phyloP scores from a whole-genome alignment of 495 filamentous ascomycete species.

The Lasiosphaeria ovina region DNA sequence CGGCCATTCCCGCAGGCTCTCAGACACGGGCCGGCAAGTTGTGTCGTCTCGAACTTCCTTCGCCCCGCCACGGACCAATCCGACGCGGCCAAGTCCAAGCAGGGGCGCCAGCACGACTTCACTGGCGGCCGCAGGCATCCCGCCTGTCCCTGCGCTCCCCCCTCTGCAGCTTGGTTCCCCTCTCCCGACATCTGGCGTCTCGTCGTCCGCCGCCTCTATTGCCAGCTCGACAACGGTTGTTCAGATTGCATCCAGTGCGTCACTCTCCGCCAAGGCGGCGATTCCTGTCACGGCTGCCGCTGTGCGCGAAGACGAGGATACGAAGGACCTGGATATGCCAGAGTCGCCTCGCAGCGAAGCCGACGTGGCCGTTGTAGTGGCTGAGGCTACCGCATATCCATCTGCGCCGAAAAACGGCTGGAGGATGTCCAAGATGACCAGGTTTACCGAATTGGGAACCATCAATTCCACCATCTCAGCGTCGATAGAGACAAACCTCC shows the following conservation, averaged over 20 bases:
- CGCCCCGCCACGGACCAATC: neutral
- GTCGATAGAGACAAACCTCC: constrained; percentile 5
- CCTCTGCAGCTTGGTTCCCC: constrained; percentile 23
- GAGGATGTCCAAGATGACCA: constrained; percentile 14
- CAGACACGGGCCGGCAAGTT: constrained; percentile 15
- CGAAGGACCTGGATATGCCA: neutral
- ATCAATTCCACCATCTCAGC: constrained; percentile 25
- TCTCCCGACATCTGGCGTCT: constrained; percentile 11
- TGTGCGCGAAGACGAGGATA: neutral
- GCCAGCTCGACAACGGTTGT: constrained; percentile 23
- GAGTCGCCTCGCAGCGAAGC: constrained; percentile 8
- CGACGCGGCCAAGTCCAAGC: constrained; percentile 10
- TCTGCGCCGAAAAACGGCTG: constrained; percentile 11
- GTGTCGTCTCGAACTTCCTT: constrained; percentile 9
- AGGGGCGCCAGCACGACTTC: constrained; percentile 14
- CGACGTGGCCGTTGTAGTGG: neutral
- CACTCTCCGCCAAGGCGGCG: constrained; percentile 10
- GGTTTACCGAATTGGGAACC: constrained; percentile 25
- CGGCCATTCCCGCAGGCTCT: constrained; percentile 27
- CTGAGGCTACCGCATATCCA: constrained; percentile 1
- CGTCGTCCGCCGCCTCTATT: constrained; percentile 19
- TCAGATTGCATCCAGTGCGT: constrained; percentile 17
- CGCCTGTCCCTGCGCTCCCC: constrained; percentile 30
- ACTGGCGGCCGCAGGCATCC: constrained; percentile 21
- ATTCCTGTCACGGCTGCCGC: neutral